phyloP scores from a whole-genome alignment of 1,139 yeast species.

The Lodderomyces orthopsilosis region DNA sequence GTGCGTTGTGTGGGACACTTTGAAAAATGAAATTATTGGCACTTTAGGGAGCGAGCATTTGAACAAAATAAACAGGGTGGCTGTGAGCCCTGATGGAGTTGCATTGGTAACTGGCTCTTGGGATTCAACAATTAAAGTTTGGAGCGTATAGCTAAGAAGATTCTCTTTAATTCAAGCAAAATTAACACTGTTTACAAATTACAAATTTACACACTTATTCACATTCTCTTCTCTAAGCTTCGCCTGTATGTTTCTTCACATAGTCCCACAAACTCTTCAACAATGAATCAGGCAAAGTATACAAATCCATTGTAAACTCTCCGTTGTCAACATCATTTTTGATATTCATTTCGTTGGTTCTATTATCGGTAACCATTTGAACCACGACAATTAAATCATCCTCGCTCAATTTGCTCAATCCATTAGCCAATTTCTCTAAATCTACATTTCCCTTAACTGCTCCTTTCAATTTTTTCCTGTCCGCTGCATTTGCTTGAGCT shows the following conservation, averaged over 20 bases:
- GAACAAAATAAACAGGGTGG: slow-evolving; percentile 61
- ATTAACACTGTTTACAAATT: not conserved
- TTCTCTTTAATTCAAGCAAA: no score
- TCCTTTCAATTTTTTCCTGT: slow-evolving; percentile 61
- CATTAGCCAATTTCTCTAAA: slow-evolving; percentile 86
- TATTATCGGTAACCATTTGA: slow-evolving; percentile 96
- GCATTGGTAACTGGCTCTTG: slow-evolving; percentile 71
- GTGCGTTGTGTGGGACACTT: slow-evolving; percentile 75
- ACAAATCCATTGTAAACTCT: slow-evolving; percentile 94
- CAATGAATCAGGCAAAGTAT: slow-evolving; percentile 87
- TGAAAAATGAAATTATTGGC: slow-evolving; percentile 66
- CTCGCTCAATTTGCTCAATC: slow-evolving; percentile 82
- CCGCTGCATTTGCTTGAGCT: slow-evolving; percentile 12
- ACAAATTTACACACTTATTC: slow-evolving; percentile 4
- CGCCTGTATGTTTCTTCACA: slow-evolving; percentile 65
- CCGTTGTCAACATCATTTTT: slow-evolving; percentile 96
- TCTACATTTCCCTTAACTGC: slow-evolving; percentile 71
- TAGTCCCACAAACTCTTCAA: slow-evolving; percentile 94
- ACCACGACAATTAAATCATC: slow-evolving; percentile 93
- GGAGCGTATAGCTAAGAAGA: slow-evolving; percentile 37
- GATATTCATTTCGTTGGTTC: slow-evolving; percentile 93
- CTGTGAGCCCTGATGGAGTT: slow-evolving; percentile 70
- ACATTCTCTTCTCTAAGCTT: slow-evolving; percentile 18
- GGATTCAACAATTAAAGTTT: slow-evolving; percentile 65
- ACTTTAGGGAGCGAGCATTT: slow-evolving; percentile 47